Evolutionary conservation across 345 rosid species (phyloP), one percentile per base, ranked within the genome.

Genomic region (Eucalyptus caleyi): DNA sequence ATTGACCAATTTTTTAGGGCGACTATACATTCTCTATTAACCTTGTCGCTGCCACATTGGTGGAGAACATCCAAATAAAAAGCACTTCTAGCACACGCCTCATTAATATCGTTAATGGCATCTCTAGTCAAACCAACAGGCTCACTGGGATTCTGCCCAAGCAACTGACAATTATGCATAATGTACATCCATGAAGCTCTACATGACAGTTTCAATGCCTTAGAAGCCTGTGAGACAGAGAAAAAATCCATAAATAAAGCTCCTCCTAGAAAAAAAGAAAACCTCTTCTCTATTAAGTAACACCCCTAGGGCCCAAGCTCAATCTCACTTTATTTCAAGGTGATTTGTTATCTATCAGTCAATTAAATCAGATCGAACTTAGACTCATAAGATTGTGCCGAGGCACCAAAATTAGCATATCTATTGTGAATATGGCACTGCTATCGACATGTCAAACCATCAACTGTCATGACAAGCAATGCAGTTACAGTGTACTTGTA

Each of bases 181-280:
- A 94, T 92, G 92, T 93, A 92, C 86, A 90, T 89, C 99, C 99
- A 97, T 40, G 96, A 96, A 92, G 99, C 99, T 89, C 91, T 93
- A 91, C 93, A 93, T 89, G 95, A 95, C 87, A 97, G 91, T 89
- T 93, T 93, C 80, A 97, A 91, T 44, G 97, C 95, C 94, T 93
- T 92, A 89, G 95, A 95, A 90, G 98, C 98, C 99, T 97, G 95
- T 90, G 92, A 93, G 93, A 86, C 40, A 77, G 45, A 81, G 45
- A 77, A 77, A 86, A 47, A 51, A 40, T 37, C 88, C 53, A 87
- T 56, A 80, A 90, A 88, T 59, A 42, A 89, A 32, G 60, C 86
- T 83, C 26, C 56, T 26, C 88, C 56, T 16, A 67, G 62, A 30
- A 86, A 67, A 89, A 87, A 60, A 88, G 86, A 62, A 89, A 53